A percentile compares a stretch with the other conserved stretches of the same genome.
Conservation (phyloP, 345 rosid genomes). For the Salix purpurea region DNA sequence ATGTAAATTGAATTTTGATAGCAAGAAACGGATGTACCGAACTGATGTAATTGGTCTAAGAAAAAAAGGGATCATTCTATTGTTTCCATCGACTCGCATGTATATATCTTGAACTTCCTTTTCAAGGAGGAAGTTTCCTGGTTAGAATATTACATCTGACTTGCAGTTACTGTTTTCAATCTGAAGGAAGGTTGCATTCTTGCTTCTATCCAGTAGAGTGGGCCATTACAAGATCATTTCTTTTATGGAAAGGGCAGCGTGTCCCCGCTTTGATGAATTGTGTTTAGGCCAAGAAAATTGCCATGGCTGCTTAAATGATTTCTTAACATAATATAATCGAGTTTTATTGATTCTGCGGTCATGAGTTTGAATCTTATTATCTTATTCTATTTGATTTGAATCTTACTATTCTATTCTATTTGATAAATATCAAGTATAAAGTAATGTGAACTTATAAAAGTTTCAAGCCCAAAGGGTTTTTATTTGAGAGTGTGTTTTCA, state of each 20-base stretch:
- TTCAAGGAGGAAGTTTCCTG: not conserved
- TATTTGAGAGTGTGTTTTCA: too few relatives aligned
- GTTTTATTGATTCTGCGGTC: too few relatives aligned
- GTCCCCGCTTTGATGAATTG: not conserved
- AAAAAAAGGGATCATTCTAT: constrained; percentile 21
- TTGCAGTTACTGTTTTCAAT: too few relatives aligned
- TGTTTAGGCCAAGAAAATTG: not conserved
- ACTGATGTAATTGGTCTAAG: constrained; percentile 56
- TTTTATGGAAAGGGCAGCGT: not conserved
- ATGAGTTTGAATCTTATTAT: too few relatives aligned
- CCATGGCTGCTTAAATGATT: too few relatives aligned
- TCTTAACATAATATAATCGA: too few relatives aligned
- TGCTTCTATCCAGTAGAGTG: not conserved
- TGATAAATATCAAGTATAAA: too few relatives aligned
- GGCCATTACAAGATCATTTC: not conserved
- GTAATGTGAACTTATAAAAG: too few relatives aligned
- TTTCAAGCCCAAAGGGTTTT: too few relatives aligned
- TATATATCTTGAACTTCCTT: constrained; percentile 9
- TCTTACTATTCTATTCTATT: too few relatives aligned
- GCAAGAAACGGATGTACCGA: constrained; percentile 43
- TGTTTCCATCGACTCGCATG: constrained; percentile 15
- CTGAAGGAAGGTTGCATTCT: not conserved
- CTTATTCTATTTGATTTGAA: too few relatives aligned
- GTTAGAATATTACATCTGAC: not conserved
- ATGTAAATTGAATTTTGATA: constrained; percentile 72